These are phyloP conservation scores for Alloteropsis angusta DNA, from an alignment of 202 grass and related monocot genomes.

Conservation along the genomic window DNA sequence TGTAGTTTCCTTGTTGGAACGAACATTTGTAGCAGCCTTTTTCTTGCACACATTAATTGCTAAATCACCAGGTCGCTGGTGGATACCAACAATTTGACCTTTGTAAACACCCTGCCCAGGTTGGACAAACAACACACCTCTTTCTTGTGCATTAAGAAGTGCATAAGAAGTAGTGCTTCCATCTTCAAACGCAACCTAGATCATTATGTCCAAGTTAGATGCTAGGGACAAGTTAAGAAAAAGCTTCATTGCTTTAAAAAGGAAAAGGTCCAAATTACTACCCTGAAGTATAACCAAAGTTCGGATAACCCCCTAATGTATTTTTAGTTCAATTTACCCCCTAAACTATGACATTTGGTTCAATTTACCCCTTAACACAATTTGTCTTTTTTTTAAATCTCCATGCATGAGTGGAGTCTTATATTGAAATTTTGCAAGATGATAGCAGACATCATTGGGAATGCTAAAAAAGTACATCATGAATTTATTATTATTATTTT, in stretches of 20 bases:
- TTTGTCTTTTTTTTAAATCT: too few species aligned
- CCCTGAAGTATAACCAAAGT: too few species aligned
- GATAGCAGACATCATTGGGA: too few species aligned
- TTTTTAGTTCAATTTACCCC: too few species aligned
- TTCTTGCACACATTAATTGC: slow-evolving; percentile 99
- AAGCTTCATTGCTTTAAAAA: neutral
- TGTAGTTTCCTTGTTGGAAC: slow-evolving; percentile 96
- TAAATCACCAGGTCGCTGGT: slow-evolving; percentile 91
- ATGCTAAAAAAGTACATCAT: too few species aligned
- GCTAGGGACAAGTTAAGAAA: neutral
- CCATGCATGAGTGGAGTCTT: too few species aligned
- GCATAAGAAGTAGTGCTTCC: slow-evolving; percentile 87
- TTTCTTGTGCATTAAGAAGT: slow-evolving; percentile 89
- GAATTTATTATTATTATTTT: too few species aligned
- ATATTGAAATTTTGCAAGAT: too few species aligned
- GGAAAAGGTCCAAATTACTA: too few species aligned
- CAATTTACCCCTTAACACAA: too few species aligned
- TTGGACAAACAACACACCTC: slow-evolving; percentile 71
- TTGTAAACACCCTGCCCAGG: slow-evolving; percentile 83
- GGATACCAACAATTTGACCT: slow-evolving; percentile 92
- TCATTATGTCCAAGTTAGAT: slow-evolving; percentile 28
- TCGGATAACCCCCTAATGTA: too few species aligned
- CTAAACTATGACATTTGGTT: too few species aligned
- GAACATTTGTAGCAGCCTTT: slow-evolving; percentile 94
- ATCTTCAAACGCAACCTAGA: slow-evolving; percentile 92